phyloP scores from a whole-genome alignment of 805 yeast genomes.

The Wickerhamomyces canadensis region DNA sequence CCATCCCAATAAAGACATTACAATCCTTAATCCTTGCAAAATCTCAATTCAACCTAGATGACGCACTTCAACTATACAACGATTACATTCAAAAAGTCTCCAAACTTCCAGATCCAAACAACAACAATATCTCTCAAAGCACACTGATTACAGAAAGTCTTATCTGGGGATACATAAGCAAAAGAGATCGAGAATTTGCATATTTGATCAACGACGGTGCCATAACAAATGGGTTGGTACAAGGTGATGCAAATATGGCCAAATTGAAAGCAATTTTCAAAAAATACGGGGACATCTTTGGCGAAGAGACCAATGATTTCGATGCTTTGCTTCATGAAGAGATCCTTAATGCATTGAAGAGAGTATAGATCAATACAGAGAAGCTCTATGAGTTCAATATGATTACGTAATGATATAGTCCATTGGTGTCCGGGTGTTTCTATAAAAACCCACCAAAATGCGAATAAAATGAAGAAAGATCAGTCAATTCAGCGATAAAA shows the following conservation, averaged over 20 bases:
- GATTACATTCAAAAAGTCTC: slow-evolving; percentile 36
- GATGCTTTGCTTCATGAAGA: slow-evolving; percentile 11
- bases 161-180: slow-evolving; percentile 36
- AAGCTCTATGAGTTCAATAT: no score
- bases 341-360: slow-evolving; percentile 13
- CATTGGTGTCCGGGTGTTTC: not conserved
- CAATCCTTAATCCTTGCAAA: slow-evolving; percentile 38
- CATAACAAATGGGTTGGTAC: slow-evolving; percentile 29
- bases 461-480: no score
- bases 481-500: no score
- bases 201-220: slow-evolving; percentile 45
- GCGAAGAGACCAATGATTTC: slow-evolving; percentile 30
- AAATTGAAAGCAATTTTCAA: slow-evolving; percentile 39
- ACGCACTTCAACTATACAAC: slow-evolving; percentile 40
- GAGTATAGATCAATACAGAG: not conserved
- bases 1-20: slow-evolving; percentile 24
- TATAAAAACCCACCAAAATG: no score
- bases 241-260: slow-evolving; percentile 35
- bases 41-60: slow-evolving; percentile 33
- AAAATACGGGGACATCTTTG: slow-evolving; percentile 46
- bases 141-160: slow-evolving; percentile 44
- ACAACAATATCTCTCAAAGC: slow-evolving; percentile 32
- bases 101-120: slow-evolving; percentile 24
- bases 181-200: slow-evolving; percentile 50
- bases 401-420: no score